Evolutionary conservation across 176 grass and related monocot species (phyloP).

Genomic region (Cenchrus fungigraminus): DNA sequence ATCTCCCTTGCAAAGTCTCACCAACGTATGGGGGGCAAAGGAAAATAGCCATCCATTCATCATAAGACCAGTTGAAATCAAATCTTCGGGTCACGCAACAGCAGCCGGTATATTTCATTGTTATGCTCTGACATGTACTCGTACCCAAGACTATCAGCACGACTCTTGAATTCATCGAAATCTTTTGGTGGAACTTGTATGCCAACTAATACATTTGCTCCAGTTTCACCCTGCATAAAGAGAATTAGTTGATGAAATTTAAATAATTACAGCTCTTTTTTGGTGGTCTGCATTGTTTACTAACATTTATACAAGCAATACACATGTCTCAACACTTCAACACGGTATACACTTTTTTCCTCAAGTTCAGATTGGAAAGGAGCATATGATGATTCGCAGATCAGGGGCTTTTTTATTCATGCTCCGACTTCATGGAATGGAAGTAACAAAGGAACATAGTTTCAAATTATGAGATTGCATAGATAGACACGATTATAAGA

Average conservation of each 20-base stretch:
- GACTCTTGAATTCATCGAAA: slow-evolving; percentile 60
- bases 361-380: neutral
- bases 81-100: slow-evolving; percentile 58
- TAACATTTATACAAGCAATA: neutral
- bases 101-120: slow-evolving; percentile 80
- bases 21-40: neutral
- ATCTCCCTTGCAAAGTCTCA: slow-evolving; percentile 2
- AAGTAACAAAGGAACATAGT: neutral
- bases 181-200: slow-evolving; percentile 84
- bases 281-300: neutral
- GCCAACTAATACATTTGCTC: slow-evolving; percentile 91
- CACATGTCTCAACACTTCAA: neutral
- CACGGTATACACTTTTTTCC: neutral
- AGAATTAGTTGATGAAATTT: slow-evolving; percentile 25
- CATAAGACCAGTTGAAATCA: neutral
- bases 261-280: neutral
- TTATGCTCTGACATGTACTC: slow-evolving; percentile 81
- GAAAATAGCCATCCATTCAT: neutral
- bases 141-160: slow-evolving; percentile 64
- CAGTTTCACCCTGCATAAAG: slow-evolving; percentile 62
- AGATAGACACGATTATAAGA: neutral
- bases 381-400: neutral
- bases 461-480: neutral
- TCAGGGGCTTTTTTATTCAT: neutral
- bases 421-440: neutral